phyloP scores from a whole-genome alignment of 225 moss, liverwort and hornwort genomes.

The Rhytidiadelphus loreus region DNA sequence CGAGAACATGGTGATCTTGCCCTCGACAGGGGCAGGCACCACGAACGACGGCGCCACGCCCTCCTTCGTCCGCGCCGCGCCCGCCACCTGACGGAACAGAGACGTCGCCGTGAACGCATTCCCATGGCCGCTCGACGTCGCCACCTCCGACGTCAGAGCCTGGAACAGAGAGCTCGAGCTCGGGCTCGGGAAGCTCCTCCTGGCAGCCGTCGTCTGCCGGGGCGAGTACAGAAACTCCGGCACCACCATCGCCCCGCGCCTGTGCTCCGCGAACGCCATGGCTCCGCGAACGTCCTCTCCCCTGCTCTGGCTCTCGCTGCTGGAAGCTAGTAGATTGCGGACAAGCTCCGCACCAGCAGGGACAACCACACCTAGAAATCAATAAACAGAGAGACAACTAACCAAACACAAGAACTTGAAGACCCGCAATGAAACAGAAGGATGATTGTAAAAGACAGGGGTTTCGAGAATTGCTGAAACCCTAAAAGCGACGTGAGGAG shows the following conservation, averaged over 20 bases:
- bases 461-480: background rate
- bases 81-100: constrained; percentile 23
- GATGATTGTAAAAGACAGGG: background rate
- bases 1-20: constrained; percentile 53
- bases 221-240: constrained; percentile 37
- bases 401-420: too few species aligned
- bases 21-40: constrained; percentile 24
- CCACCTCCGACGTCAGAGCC: constrained; percentile 1
- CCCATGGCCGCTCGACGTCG: background rate
- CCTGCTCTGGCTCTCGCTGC: background rate
- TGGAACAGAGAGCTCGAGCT: background rate
- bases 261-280: constrained; percentile 13
- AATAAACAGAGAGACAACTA: background rate
- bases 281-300: background rate
- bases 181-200: background rate
- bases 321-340: background rate
- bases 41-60: constrained; percentile 30
- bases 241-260: constrained; percentile 12
- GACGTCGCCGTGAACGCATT: constrained; percentile 6
- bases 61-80: constrained; percentile 8
- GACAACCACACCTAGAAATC: background rate
- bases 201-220: background rate
- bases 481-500: background rate
- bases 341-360: background rate
- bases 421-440: too few species aligned